A percentile compares a stretch with the other conserved stretches of the same genome.
These are phyloP conservation scores for Ophiobolus disseminans DNA, from an alignment of 2,329 filamentous ascomycete species.

Conservation along the genomic window DNA sequence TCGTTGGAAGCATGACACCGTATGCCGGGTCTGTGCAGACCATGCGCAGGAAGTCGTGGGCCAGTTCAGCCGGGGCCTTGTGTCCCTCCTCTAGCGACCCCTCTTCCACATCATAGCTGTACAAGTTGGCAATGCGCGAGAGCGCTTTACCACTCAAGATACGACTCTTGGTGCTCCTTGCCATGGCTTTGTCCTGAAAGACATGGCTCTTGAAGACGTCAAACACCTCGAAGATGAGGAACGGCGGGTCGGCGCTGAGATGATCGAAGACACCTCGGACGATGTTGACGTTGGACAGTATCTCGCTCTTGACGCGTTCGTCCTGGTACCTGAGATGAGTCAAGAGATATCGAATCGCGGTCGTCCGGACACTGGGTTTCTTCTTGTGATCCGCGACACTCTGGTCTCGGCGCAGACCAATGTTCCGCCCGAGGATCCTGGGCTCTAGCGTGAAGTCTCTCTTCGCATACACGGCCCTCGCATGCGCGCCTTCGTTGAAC, in stretches of 20 bases:
- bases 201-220: constrained; percentile 73
- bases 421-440: constrained; percentile 78
- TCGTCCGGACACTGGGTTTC: constrained; percentile 81
- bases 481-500: constrained; percentile 84
- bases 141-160: constrained; percentile 79
- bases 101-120: constrained; percentile 51
- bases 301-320: constrained; percentile 77
- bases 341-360: constrained; percentile 81
- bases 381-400: constrained; percentile 67
- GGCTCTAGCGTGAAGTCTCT: constrained; percentile 75
- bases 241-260: constrained; percentile 78
- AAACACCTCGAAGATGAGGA: constrained; percentile 77
- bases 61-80: constrained; percentile 69
- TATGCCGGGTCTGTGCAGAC: constrained; percentile 76
- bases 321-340: constrained; percentile 80
- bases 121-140: constrained; percentile 63
- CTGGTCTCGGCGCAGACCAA: constrained; percentile 68
- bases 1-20: constrained; percentile 77
- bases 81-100: constrained; percentile 55
- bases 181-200: constrained; percentile 75
- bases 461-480: constrained; percentile 77
- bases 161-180: constrained; percentile 75
- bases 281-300: constrained; percentile 77
- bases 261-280: constrained; percentile 76
- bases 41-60: constrained; percentile 76